phyloP scores from a whole-genome alignment of 805 yeast genomes.

The Suhomyces sp. region DNA sequence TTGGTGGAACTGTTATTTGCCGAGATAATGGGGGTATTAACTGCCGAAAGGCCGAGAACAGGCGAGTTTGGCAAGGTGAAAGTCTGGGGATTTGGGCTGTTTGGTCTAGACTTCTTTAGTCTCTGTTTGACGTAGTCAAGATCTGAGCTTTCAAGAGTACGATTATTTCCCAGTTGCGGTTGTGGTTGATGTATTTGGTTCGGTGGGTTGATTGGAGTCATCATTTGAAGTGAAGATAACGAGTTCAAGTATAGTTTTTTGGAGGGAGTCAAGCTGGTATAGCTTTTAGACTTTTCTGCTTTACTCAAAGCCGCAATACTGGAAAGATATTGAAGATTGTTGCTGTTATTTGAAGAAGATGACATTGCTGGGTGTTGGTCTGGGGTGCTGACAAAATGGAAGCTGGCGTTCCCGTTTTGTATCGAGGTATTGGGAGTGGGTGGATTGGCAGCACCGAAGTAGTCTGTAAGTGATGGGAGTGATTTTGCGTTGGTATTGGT shows the following conservation, averaged over 20 bases:
- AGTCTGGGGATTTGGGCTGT: conserved; percentile 38
- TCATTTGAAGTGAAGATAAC: conserved; percentile 50
- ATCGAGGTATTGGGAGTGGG: neutral
- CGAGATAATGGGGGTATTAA: conserved; percentile 40
- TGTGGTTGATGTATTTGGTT: conserved; percentile 9
- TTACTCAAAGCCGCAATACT: conserved; percentile 38
- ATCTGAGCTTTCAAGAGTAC: conserved; percentile 41
- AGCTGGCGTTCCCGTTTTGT: conserved; percentile 2
- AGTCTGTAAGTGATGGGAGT: conserved; percentile 50
- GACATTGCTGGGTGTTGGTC: neutral
- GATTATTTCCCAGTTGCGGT: conserved; percentile 12
- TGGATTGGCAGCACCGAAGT: conserved; percentile 26
- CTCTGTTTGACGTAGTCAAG: conserved; percentile 45
- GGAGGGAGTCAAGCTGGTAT: conserved; percentile 10
- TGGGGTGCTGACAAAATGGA: conserved; percentile 3
- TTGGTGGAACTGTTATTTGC: conserved; percentile 42
- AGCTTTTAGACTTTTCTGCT: conserved; percentile 11
- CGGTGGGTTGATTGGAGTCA: conserved; percentile 14
- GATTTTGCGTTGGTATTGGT: conserved; percentile 41
- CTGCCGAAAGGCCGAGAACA: conserved; percentile 36
- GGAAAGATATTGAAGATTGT: conserved; percentile 34
- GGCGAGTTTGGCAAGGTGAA: conserved; percentile 46
- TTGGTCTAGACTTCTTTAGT: conserved; percentile 49
- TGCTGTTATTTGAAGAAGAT: conserved; percentile 28
- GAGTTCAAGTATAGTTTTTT: conserved; percentile 24